Conservation (phyloP, 2,329 filamentous ascomycete species). For the Pezicula neosporulosa region DNA sequence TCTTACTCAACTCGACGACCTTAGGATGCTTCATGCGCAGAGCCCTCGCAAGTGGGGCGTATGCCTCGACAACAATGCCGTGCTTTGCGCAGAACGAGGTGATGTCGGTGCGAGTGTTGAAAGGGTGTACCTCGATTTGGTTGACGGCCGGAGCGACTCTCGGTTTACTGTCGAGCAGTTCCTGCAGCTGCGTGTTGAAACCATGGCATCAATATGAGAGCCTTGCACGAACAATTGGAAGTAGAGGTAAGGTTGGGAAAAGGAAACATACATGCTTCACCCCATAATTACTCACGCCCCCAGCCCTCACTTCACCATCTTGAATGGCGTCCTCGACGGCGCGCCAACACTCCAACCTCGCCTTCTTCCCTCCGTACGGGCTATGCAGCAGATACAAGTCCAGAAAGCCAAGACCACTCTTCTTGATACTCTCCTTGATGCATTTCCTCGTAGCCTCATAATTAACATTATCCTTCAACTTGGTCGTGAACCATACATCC, state of each 20-base stretch:
- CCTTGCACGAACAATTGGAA: neutral
- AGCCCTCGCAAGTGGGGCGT: constrained; percentile 72
- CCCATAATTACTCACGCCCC: constrained; percentile 77
- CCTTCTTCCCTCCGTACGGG: constrained; percentile 69
- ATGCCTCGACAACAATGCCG: constrained; percentile 71
- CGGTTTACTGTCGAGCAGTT: constrained; percentile 32
- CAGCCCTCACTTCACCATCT: constrained; percentile 66
- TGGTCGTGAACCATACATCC: constrained; percentile 78
- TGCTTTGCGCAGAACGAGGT: constrained; percentile 62
- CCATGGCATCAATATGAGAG: neutral
- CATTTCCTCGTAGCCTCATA: constrained; percentile 67
- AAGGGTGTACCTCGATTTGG: constrained; percentile 80
- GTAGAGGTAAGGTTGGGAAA: neutral
- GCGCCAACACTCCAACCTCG: constrained; percentile 69
- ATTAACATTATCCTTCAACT: constrained; percentile 59
- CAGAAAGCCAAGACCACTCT: constrained; percentile 68
- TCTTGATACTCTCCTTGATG: constrained; percentile 61
- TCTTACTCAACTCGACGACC: constrained; percentile 58
- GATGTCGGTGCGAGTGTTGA: constrained; percentile 71
- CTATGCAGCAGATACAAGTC: constrained; percentile 79
- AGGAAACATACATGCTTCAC: constrained; percentile 60
- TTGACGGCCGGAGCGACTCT: constrained; percentile 67
- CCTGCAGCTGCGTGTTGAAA: constrained; percentile 16
- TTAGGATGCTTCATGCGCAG: constrained; percentile 66
- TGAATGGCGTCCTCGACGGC: constrained; percentile 74